Base-by-base conservation (phyloP, 306 rosid species). In the Abrus pulchellus region DNA sequence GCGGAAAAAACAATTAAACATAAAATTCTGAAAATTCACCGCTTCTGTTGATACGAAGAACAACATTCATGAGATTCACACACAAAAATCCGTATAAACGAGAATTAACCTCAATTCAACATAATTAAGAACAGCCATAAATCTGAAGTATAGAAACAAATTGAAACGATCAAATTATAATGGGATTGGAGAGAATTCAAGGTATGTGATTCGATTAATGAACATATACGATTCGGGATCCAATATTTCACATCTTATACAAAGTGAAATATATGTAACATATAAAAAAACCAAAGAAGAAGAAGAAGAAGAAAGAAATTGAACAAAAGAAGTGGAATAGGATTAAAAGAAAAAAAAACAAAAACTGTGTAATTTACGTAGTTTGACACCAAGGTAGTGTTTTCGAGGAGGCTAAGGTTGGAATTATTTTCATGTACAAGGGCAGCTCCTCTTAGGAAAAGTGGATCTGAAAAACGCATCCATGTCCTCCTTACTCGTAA, bases 381-480 rank as follows among this genome's bases (percentile, higher is more conserved):
- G 80, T 75, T 79, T 28, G 5, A 55, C 57, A 71, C 4, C 6
- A 11, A 65, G 30, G 44, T 20, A 8, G 20, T 33, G 36, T 13
- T 41, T 64, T 64, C 7, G 74, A 52, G 47, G 74, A 52, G 64
- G 81, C 66, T 64, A 7, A 49, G 60, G 52, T 71, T 71, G 55
- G 4, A 76, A 9, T 32, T 5, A 8, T 6, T 36, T 68, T 72
- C 88, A 82, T 82, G 78, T 85, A 78, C 84, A 82, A 1, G 82
- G 69, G 72, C 86, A 79, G 20, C 47, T 61, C 68, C 84, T 78
- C 82, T 85, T 85, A 0, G 88, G 86, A 59, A 72, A 78, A 74
- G 71, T 79, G 79, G 89, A 82, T 86, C 86, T 79, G 84, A 82
- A 86, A 14, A 86, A 82, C 4, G 76, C 75, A 0, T 86, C 89